Evolutionary conservation across 345 rosid genomes (phyloP), one percentile per base, ranked within the genome.

Genomic region (Mercurialis annua): DNA sequence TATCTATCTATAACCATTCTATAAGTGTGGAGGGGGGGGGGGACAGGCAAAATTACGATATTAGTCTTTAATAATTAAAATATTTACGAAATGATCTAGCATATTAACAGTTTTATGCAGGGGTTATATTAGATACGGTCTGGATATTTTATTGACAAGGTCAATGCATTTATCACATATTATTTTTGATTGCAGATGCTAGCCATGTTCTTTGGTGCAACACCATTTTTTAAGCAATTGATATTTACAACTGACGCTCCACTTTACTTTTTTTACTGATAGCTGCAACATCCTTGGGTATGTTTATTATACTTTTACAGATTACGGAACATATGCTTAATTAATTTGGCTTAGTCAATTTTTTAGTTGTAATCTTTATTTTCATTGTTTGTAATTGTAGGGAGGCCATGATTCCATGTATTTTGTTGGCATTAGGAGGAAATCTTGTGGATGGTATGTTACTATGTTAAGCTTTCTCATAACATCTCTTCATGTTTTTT

Each of bases 261-360:
- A 27, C 86, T 95, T 66, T 95, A 74, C 88, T 95, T 95, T 85
- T n/a, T 90, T 95, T 77, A 90, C 99, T 10, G 97, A 95, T 76
- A 92, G 98, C 84, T 90, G 97, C 83, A 88, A 80, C 63, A 95
- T 90, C 81, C 98, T 95, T 44, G 99, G 99, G 98, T 95, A 86
- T 74, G 83, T 46, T 65, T 62, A 52, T 30, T 26, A 62, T 17
- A 21, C 63, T 54, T 52, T 10, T 24, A 56, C 40, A 29, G 23
- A 52, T 77, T 60, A 51, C 29, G 40, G n/a, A 34, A 10, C 23
- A 16, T 67, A 24, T 52, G 26, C 30, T 42, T 69, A 36, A 8
- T 34, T 26, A 9, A n/a, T n/a, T n/a, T n/a, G n/a, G n/a, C 30
- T 7, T 15, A 55, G 4, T 56, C 29, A 12, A 40, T 42, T 20